Base-by-base conservation (phyloP, 2,329 filamentous ascomycete species). In the Epicoccum nigrum region DNA sequence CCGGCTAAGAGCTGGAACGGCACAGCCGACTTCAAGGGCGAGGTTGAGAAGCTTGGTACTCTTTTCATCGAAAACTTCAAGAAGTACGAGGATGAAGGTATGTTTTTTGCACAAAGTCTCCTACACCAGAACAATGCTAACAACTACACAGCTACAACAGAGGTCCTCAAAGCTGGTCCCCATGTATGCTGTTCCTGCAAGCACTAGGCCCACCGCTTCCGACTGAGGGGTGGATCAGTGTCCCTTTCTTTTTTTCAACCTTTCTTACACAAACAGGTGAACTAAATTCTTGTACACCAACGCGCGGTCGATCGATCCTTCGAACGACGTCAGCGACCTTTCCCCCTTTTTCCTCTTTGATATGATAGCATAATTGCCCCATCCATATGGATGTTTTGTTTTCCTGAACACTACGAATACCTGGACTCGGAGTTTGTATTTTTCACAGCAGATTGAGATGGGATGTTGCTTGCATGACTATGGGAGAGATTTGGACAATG, bases 61-160 rank as follows among this genome's bases (percentile, higher is more conserved):
- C 84, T 97, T 58, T 99, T 99, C 83, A 85, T 87, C 70, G 90
- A 97, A 79, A 99, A 99, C 85, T 99, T 99, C 80, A 86, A 91
- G 81, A 96, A 97, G 83, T 97, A 96, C 80, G 82, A 87, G 68
- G 86, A 50, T 5, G 27, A 30, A 38, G 20, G 34, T n/a, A n/a
- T n/a, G n/a, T n/a, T n/a, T n/a, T 38, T 23, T 38, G 13, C 13
- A 7, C 21, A n/a, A 20, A 37, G 13, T n/a, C 20, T 25, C 21
- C 13, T 9, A 12, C 4, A 7, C 28, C 28, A 1, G 28, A 4
- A 30, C 28, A 3, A 30, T 13, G 9, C 28, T 30, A 30, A 30
- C 13, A 13, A 7, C 4, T 4, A n/a, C 13, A 13, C 28, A 30
- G 28, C 28, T 11, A 30, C 28, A 9, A 16, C 39, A 5, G 41